Base-by-base conservation (phyloP, 148 eudicot species). In the Persicaria tinctoria region DNA sequence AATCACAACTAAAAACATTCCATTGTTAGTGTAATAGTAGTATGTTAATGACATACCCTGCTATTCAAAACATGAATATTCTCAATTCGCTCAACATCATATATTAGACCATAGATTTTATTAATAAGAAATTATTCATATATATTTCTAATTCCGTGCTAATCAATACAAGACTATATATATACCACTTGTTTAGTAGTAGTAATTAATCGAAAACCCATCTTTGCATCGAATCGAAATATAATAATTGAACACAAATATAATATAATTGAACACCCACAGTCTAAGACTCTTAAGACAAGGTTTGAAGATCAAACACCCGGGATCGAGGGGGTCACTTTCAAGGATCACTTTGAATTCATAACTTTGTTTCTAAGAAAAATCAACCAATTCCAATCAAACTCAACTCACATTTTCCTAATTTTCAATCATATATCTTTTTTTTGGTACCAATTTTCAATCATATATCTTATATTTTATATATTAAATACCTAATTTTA, bases 311-410 rank as follows among this genome's bases (percentile, higher is more conserved):
- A 17, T 59, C 64, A 4, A 59, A 57, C 27, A 57, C n/a, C 27
- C 32, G 27, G 7, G 46, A 62, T 32, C 38, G 38, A 6, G 68
- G 5, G 16, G 62, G 68, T 62, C 68, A 45, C 16, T 62, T 62
- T 62, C 68, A 62, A 62, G 68, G 68, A 62, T 62, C 68, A 32
- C 45, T 62, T 59, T 59, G 38, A 32, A 32, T 32, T 32, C 2
- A 20, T 20, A 59, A 59, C 60, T 59, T 62, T 62, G n/a, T 62
- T 62, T 62, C 45, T 62, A 62, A 62, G 68, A 62, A 62, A 62
- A 62, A 62, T 17, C 62, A 6, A 6, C 10, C 62, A 56, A 17
- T 56, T 17, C 8, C 27, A 23, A 17, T 56, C 62, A 56, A 56
- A 56, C 62, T 17, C 62, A 17, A 18, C 32, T 23, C 62, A 62